Evolutionary conservation across 2,329 filamentous ascomycete species (phyloP), one percentile per base, ranked within the genome.

Genomic region (Fusarium coicis): DNA sequence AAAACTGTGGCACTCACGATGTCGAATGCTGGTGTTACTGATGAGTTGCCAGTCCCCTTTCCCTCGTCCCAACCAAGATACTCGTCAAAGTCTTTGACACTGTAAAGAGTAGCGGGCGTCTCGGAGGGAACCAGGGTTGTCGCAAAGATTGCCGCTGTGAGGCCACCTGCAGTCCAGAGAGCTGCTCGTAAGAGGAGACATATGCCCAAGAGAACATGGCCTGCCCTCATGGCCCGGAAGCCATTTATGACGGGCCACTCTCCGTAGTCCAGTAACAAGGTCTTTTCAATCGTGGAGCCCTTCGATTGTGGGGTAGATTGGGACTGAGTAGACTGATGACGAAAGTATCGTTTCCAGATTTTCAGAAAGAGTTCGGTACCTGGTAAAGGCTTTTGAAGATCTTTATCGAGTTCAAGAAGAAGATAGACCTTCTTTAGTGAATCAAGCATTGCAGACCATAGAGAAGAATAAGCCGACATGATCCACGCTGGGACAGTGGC

Each of bases 371-470:
- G 1, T 18, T 59, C 5, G 40, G 14, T 9, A 5, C 56, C 43
- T 2, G 56, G 56, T 3, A 39, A 14, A 7, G 15, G 16, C 5
- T 2, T 30, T 7, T 39, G 32, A 1, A 40, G 30, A 0, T 28
- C 56, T 10, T 52, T 59, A 0, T 52, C 56, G 1, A 59, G 56
- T 14, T 59, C 34, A 1, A 59, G 23, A 8, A 39, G 9, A 19
- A 49, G 56, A 19, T 59, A 37, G 4, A 52, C 26, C 34, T 52
- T 59, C 4, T 59, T 59, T 0, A 59, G 21, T 15, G 34, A 28
- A 15, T 52, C 56, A 8, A 59, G 43, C 56, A 59, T 59, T 8
- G 56, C 43, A 10, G 43, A 59, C 56, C 56, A 59, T 5, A 59
- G 7, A 1, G 56, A 21, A 2, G 56, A 59, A 19, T 59, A 59